Base-by-base conservation (phyloP, 805 yeast genomes). In the Starmerella gropengiesseri region DNA sequence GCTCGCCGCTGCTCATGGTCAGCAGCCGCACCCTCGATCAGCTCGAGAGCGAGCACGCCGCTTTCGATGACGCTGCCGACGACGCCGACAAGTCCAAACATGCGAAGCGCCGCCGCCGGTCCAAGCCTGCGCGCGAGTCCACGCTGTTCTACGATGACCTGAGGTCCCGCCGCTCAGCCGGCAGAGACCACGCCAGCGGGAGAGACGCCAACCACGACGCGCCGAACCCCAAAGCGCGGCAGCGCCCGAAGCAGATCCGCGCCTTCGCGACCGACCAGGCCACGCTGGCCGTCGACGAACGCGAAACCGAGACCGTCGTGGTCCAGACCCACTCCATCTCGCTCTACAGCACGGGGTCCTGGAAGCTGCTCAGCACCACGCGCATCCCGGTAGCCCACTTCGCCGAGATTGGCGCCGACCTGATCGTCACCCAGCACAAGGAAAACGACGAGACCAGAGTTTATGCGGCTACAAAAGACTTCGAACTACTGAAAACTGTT, bases 221-320 rank as follows among this genome's bases (percentile, higher is more conserved):
- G 16, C 4, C 25, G 7, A 31, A 34, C 13, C 28, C n/a, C 14
- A 16, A 29, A 14, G 6, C 28, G 30, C 19, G 22, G 28, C 32
- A 18, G 11, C 16, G 38, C 20, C 28, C 29, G n/a, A 34, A 23
- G n/a, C 37, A 22, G 14, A 14, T 36, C 23, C 43, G 43, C 18
- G 43, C 38, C 13, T 21, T 39, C 7, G 43, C 38, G 7, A 34
- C 31, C 5, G 40, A 32, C 13, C 43, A 44, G 32, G 40, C 40
- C n/a, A 45, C 45, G 6, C 33, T 45, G 17, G 48, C 48, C 3
- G 43, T 41, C 2, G 18, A 30, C 21, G 43, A 33, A n/a, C 8
- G n/a, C 31, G 35, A 22, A 20, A 23, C 32, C 17, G 9, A 25
- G 21, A 21, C 41, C 12, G 23, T 43, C 13, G 34, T 34, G 19